Evolutionary conservation across 2,329 filamentous ascomycete genomes (phyloP).

Genomic region (Aspergillus thermomutatus): DNA sequence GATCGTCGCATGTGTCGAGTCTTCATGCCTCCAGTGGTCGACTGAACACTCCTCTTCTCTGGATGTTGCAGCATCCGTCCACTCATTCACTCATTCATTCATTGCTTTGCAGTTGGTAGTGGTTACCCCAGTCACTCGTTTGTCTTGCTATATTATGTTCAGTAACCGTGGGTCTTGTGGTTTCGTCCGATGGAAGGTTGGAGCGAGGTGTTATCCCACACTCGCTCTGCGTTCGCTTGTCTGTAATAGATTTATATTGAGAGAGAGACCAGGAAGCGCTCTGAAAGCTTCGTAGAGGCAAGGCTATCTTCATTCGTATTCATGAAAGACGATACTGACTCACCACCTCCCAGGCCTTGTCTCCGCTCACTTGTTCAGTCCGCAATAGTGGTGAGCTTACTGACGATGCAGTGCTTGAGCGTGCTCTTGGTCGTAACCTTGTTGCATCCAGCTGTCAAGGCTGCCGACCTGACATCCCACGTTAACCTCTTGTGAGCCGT

Average conservation of each 20-base stretch:
- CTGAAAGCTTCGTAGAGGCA: not conserved
- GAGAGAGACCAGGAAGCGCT: not conserved
- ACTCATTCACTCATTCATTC: not conserved
- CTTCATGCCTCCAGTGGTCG: slow-evolving; percentile 1
- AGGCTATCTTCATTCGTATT: not conserved
- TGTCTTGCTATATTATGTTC: not conserved
- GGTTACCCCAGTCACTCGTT: slow-evolving; percentile 1
- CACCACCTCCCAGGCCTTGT: not conserved
- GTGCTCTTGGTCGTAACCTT: slow-evolving; percentile 13
- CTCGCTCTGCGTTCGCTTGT: no score
- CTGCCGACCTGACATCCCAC: slow-evolving; percentile 22
- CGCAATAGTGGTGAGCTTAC: not conserved
- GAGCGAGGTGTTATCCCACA: not conserved
- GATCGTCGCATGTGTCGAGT: slow-evolving; percentile 14
- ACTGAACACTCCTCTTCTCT: not conserved
- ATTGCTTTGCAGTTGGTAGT: not conserved
- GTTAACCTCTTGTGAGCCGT: slow-evolving; percentile 29
- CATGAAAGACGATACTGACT: not conserved
- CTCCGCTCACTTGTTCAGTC: not conserved
- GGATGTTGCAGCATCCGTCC: not conserved
- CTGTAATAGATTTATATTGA: not conserved
- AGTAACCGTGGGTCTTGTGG: not conserved
- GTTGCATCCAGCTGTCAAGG: slow-evolving; percentile 8
- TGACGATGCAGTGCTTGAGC: slow-evolving; percentile 9
- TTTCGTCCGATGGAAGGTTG: not conserved